Conservation (phyloP, 2,329 filamentous ascomycete genomes). For the Aureobasidium sp. region DNA sequence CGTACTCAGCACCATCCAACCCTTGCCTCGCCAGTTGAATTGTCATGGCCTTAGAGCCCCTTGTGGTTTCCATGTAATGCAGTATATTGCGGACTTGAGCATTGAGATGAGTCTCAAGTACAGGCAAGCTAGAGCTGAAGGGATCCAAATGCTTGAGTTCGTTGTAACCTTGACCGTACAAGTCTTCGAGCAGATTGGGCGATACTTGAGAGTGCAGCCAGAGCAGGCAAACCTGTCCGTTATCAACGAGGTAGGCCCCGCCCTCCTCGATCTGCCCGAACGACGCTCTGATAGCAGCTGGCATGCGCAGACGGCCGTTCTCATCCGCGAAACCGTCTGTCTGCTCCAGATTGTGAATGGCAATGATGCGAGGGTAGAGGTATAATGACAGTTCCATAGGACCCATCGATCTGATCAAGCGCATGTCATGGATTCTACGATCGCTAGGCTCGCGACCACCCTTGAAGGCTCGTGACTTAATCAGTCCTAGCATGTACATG, state of each 20-base stretch:
- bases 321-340: constrained; percentile 91
- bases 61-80: constrained; percentile 70
- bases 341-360: constrained; percentile 79
- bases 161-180: constrained; percentile 71
- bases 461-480: constrained; percentile 91
- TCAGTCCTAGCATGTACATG: constrained; percentile 86
- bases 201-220: constrained; percentile 93
- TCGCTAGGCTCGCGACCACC: constrained; percentile 84
- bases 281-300: constrained; percentile 68
- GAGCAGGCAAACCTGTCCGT: constrained; percentile 81
- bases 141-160: constrained; percentile 70
- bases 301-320: constrained; percentile 79
- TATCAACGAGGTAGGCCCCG: constrained; percentile 89
- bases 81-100: constrained; percentile 91
- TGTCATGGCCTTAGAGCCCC: constrained; percentile 79
- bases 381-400: constrained; percentile 79
- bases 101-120: constrained; percentile 85
- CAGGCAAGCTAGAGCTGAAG: constrained; percentile 68
- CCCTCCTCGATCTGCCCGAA: constrained; percentile 87
- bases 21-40: constrained; percentile 89
- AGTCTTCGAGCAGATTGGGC: constrained; percentile 79
- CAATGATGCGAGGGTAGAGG: constrained; percentile 88
- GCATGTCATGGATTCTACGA: constrained; percentile 81
- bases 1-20: constrained; percentile 89
- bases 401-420: constrained; percentile 82